Conservation (phyloP, 331 rosid genomes). For the Malus hybrid region DNA sequence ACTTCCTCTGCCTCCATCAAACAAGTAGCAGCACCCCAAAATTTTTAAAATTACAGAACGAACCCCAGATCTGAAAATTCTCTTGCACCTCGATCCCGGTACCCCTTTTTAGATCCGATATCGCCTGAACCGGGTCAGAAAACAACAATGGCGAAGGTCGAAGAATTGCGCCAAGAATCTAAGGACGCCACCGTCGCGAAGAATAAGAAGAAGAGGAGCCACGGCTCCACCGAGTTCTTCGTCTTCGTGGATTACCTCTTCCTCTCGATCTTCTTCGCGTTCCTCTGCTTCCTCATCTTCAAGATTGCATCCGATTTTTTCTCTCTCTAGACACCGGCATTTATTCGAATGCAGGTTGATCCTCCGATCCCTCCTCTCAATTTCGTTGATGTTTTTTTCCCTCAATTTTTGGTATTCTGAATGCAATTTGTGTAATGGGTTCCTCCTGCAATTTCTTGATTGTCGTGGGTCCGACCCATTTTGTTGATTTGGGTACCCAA, state of each 20-base stretch:
- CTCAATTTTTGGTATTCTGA: background rate
- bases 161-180: conserved; percentile 31
- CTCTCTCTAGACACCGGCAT: background rate
- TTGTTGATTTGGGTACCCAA: background rate
- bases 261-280: conserved; percentile 42
- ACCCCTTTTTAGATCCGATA: background rate
- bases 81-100: background rate
- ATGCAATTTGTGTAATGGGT: background rate
- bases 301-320: conserved; percentile 37
- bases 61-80: conserved; percentile 9
- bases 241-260: conserved; percentile 53
- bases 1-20: background rate
- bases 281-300: conserved; percentile 54
- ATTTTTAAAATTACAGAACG: background rate
- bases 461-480: background rate
- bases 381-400: background rate
- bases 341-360: conserved; percentile 23
- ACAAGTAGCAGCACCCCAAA: background rate
- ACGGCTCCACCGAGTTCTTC: conserved; percentile 54
- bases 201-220: conserved; percentile 37
- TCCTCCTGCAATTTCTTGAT: background rate
- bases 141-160: conserved; percentile 45
- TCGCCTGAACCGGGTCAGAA: background rate
- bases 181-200: background rate
- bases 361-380: background rate